These are phyloP conservation scores for Dissophora ornata DNA, from an alignment of 192 early-diverging fungal species.

Conservation along the genomic window DNA sequence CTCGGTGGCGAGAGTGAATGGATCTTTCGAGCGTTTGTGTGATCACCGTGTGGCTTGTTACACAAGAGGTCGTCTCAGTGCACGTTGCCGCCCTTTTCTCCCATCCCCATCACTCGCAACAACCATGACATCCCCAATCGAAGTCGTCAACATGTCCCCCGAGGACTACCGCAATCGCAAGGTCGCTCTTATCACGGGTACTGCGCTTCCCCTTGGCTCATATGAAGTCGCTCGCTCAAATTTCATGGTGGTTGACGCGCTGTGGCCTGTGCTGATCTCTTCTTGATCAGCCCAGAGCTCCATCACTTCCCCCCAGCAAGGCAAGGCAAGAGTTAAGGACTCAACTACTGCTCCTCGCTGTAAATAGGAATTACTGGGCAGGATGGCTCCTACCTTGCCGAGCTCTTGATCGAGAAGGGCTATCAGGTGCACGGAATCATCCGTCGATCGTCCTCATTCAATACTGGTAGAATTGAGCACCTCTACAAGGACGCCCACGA, in stretches of 20 bases:
- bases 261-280: too few relatives aligned
- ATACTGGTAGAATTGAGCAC: slow-evolving; percentile 83
- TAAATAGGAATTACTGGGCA: slow-evolving; percentile 82
- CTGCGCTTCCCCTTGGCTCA: not conserved
- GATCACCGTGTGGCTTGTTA: too few relatives aligned
- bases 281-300: not conserved
- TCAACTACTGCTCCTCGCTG: too few relatives aligned
- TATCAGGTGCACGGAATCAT: slow-evolving; percentile 86
- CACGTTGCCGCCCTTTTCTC: too few relatives aligned
- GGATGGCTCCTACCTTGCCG: slow-evolving; percentile 82
- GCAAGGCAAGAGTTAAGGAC: too few relatives aligned
- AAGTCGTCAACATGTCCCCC: slow-evolving; percentile 57
- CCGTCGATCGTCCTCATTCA: slow-evolving; percentile 85
- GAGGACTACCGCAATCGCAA: slow-evolving; percentile 70
- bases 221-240: too few relatives aligned
- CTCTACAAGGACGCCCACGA: slow-evolving; percentile 79
- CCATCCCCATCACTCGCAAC: not conserved
- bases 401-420: slow-evolving; percentile 78
- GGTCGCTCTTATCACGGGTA: slow-evolving; percentile 73
- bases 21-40: too few relatives aligned
- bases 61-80: too few relatives aligned
- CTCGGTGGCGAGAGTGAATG: too few relatives aligned
- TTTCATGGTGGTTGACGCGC: too few relatives aligned
- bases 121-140: slow-evolving; percentile 49
- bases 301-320: too few relatives aligned